These are phyloP conservation scores for Bipolaris bicolor DNA, from an alignment of 2,329 filamentous ascomycete species.

Conservation along the genomic window DNA sequence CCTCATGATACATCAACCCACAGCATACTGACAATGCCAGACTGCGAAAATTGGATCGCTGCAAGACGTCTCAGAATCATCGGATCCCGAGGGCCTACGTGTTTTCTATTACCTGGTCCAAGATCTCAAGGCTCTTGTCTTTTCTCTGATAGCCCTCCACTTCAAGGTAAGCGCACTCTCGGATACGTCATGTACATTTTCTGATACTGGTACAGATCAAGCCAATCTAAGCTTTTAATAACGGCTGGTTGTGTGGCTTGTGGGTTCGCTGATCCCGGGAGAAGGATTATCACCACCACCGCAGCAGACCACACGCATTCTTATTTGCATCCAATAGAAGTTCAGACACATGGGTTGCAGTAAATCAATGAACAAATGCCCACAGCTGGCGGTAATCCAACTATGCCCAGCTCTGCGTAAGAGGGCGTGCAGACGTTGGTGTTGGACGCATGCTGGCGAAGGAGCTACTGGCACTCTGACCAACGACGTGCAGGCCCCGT, in stretches of 20 bases:
- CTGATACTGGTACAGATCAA: slow-evolving; percentile 62
- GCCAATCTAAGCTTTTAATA: slow-evolving; percentile 62
- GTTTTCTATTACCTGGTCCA: slow-evolving; percentile 99
- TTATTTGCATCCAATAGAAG: not conserved
- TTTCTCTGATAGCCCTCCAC: slow-evolving; percentile 93
- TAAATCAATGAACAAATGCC: not conserved
- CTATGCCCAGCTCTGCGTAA: not conserved
- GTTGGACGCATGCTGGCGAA: not conserved
- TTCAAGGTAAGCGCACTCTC: slow-evolving; percentile 72
- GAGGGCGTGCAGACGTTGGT: not conserved
- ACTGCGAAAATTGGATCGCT: slow-evolving; percentile 98
- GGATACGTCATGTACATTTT: too few species aligned
- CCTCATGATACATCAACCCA: not conserved
- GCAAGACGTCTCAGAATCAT: slow-evolving; percentile 94
- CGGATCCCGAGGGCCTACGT: slow-evolving; percentile 91
- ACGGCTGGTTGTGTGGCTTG: not conserved
- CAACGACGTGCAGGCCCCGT: not conserved
- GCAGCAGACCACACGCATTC: slow-evolving; percentile 3
- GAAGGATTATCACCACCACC: not conserved
- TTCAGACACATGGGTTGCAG: slow-evolving; percentile 4
- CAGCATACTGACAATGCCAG: slow-evolving; percentile 56
- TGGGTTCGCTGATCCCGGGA: not conserved
- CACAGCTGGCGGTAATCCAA: not conserved
- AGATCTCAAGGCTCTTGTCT: slow-evolving; percentile 94
- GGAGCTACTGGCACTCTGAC: not conserved